Evolutionary conservation across 78 protist genomes (phyloP).

Genomic region (Chrysochromulina tobinii): DNA sequence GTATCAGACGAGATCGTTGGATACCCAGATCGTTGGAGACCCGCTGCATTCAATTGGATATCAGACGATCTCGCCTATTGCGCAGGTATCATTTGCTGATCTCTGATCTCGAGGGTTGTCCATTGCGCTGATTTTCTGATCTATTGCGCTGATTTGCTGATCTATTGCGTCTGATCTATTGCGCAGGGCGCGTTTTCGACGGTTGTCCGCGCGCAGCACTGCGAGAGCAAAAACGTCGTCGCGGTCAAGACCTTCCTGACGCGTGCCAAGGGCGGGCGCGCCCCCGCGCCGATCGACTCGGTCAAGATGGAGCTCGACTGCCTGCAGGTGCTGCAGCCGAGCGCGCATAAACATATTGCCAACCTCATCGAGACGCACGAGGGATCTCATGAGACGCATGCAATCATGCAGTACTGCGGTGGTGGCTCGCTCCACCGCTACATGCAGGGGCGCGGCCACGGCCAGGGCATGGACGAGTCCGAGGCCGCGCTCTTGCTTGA

Average conservation of each 20-base stretch:
- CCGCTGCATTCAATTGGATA: no score
- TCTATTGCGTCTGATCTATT: neutral
- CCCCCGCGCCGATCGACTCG: no score
- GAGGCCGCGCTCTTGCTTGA: conserved; percentile 76
- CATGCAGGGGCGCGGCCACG: neutral
- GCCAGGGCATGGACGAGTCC: conserved; percentile 55
- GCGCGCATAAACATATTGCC: neutral
- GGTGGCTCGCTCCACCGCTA: conserved; percentile 41
- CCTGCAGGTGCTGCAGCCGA: neutral
- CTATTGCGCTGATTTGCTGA: no score
- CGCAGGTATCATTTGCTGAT: no score
- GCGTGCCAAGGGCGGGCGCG: neutral
- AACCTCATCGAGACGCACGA: neutral
- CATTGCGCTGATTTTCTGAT: no score
- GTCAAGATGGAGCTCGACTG: neutral
- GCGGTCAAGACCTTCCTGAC: conserved; percentile 27
- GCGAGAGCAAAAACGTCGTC: neutral
- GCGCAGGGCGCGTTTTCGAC: conserved; percentile 13
- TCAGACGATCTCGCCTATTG: no score
- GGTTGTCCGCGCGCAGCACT: neutral
- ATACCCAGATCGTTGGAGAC: no score
- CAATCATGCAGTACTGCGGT: conserved; percentile 2
- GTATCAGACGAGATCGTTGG: no score
- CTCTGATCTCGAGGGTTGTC: no score
- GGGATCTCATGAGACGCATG: neutral